Conservation (phyloP, 2,329 filamentous ascomycete genomes). For the Atkinsonella hypoxylon region DNA sequence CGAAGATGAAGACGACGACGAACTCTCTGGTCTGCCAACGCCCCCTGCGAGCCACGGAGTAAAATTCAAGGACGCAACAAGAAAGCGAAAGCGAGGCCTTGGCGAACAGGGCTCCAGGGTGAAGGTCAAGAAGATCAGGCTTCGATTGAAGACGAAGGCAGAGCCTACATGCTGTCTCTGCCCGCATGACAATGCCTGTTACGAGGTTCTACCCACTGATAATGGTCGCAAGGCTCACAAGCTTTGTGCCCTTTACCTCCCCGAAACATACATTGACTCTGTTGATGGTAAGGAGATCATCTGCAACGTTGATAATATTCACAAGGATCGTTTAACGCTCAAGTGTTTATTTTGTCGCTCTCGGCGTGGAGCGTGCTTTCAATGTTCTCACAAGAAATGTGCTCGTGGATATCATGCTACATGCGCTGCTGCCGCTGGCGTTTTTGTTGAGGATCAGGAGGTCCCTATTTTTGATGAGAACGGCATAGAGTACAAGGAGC, state of each 20-base stretch:
- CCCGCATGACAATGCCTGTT: conserved; percentile 74
- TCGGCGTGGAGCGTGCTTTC: conserved; percentile 90
- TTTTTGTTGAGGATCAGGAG: conserved; percentile 78
- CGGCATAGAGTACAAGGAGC: conserved; percentile 82
- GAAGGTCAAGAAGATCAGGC: conserved; percentile 68
- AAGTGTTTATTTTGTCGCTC: conserved; percentile 94
- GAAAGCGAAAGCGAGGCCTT: conserved; percentile 45
- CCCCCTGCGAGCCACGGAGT: conserved; percentile 64
- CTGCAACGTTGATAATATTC: conserved; percentile 67
- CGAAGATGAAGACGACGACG: conserved; percentile 49
- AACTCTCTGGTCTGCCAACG: conserved; percentile 59
- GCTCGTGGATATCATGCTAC: conserved; percentile 89
- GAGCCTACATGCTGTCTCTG: conserved; percentile 83
- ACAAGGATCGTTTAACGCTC: conserved; percentile 77
- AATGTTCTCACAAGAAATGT: conserved; percentile 92
- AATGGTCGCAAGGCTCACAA: conserved; percentile 80
- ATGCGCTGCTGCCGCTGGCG: conserved; percentile 82
- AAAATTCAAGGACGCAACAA: conserved; percentile 46
- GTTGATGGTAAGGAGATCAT: conserved; percentile 62
- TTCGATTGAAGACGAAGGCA: conserved; percentile 57
- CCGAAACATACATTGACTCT: conserved; percentile 76
- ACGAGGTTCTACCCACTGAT: conserved; percentile 76
- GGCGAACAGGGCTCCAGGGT: conserved; percentile 29
- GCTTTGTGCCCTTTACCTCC: conserved; percentile 80
- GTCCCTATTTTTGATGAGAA: conserved; percentile 83